Conservation (phyloP, 1,139 yeast genomes). For the Pneumocystis jirovecii region DNA sequence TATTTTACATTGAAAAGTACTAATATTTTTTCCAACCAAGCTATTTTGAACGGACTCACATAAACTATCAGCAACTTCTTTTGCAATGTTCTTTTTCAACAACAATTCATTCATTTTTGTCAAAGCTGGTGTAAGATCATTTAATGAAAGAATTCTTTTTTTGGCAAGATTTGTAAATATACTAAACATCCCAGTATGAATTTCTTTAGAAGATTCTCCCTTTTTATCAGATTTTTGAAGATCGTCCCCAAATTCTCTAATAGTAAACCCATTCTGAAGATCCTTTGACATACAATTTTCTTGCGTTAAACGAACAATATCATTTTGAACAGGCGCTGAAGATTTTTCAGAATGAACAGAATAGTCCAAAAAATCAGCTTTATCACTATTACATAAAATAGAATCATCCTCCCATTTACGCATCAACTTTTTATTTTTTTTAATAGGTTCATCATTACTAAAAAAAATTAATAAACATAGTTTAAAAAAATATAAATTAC, state of each 20-base stretch:
- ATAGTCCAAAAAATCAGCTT: constrained; percentile 20
- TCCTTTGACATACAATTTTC: constrained; percentile 34
- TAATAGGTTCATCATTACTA: neutral
- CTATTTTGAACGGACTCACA: constrained; percentile 45
- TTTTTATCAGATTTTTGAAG: neutral
- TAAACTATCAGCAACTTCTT: constrained; percentile 42
- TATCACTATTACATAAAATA: constrained; percentile 21
- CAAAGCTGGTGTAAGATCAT: constrained; percentile 32
- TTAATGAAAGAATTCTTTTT: constrained; percentile 34
- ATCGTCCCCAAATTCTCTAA: constrained; percentile 23
- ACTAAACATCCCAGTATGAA: constrained; percentile 29
- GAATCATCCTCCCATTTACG: constrained; percentile 41
- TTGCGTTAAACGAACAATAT: constrained; percentile 18
- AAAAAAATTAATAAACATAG: neutral
- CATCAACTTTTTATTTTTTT: constrained; percentile 16
- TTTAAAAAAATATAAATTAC: neutral
- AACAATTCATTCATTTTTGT: constrained; percentile 34
- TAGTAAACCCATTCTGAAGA: constrained; percentile 39
- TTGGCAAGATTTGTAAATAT: constrained; percentile 45
- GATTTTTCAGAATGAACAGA: constrained; percentile 26
- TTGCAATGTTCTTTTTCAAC: constrained; percentile 39
- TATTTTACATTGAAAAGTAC: constrained; percentile 36
- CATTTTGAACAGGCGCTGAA: constrained; percentile 18
- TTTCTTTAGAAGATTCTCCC: neutral
- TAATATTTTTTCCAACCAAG: constrained; percentile 49